phyloP scores from a whole-genome alignment of 805 yeast species.

The Sugiyamaella boreocaroliniensis region DNA sequence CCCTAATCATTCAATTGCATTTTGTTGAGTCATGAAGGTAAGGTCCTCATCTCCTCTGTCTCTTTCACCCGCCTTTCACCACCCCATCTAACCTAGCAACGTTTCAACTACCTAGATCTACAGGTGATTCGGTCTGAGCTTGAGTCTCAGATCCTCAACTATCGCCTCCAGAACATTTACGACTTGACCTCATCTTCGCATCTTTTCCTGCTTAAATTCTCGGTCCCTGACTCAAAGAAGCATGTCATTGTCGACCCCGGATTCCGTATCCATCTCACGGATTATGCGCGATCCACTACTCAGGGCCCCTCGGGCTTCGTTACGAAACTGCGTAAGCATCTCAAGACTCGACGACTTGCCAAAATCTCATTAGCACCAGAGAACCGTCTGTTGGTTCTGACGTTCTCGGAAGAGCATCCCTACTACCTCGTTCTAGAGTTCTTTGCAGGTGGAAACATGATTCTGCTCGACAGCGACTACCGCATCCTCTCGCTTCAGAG shows the following conservation, averaged over 20 bases:
- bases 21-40: conserved; percentile 4
- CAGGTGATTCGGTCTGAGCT: conserved; percentile 66
- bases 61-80: neutral
- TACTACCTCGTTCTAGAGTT: conserved; percentile 76
- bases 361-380: conserved; percentile 65
- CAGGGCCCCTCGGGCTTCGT: conserved; percentile 82
- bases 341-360: conserved; percentile 72
- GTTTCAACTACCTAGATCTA: conserved; percentile 79
- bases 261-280: conserved; percentile 68
- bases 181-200: conserved; percentile 65
- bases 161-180: conserved; percentile 77
- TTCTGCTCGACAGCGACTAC: conserved; percentile 61
- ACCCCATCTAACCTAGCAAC: conserved; percentile 47
- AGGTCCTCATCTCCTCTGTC: neutral
- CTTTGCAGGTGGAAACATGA: conserved; percentile 89
- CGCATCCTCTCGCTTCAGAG: conserved; percentile 71
- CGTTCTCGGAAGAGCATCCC: conserved; percentile 74
- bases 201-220: conserved; percentile 72
- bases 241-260: conserved; percentile 81
- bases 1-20: neutral
- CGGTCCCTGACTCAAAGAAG: conserved; percentile 74
- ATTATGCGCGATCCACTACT: conserved; percentile 72
- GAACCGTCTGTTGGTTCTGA: conserved; percentile 77
- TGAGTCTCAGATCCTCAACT: conserved; percentile 47
- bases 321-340: conserved; percentile 75